Evolutionary conservation across 768 basidiomycete genomes (phyloP).

Genomic region (Termitomyces sp.): DNA sequence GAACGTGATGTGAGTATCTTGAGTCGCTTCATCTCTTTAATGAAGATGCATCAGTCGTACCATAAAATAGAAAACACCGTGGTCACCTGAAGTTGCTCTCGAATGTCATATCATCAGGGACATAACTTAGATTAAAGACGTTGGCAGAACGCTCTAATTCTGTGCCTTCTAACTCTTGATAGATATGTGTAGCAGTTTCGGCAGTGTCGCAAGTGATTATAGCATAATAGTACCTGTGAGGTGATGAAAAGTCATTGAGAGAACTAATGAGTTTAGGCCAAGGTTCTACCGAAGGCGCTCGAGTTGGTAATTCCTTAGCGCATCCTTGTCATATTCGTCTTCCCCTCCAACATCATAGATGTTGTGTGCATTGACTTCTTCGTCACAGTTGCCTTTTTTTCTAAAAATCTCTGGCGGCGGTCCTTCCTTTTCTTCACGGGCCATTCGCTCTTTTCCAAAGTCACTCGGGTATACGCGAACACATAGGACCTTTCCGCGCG

Average conservation of each 20-base stretch:
- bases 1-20: slow-evolving; percentile 52
- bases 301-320: slow-evolving; percentile 85
- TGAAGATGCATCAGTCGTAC: not conserved
- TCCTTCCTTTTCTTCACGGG: slow-evolving; percentile 83
- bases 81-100: slow-evolving; percentile 68
- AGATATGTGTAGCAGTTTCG: slow-evolving; percentile 73
- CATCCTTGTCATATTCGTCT: slow-evolving; percentile 83
- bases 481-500: slow-evolving; percentile 62
- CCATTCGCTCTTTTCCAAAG: slow-evolving; percentile 87
- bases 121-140: slow-evolving; percentile 91
- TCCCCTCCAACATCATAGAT: slow-evolving; percentile 64
- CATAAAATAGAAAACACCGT: not conserved
- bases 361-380: slow-evolving; percentile 58
- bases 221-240: slow-evolving; percentile 87
- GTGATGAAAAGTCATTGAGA: not conserved
- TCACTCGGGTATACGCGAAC: slow-evolving; percentile 90
- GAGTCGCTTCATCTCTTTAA: slow-evolving; percentile 77
- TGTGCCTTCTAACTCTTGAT: slow-evolving; percentile 84
- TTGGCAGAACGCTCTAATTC: slow-evolving; percentile 97
- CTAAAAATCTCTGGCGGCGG: slow-evolving; percentile 84
- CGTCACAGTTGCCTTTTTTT: slow-evolving; percentile 36
- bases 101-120: slow-evolving; percentile 85
- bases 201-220: slow-evolving; percentile 83
- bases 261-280: not conserved
- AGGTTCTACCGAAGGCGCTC: slow-evolving; percentile 77